Percentiles rank a stretch among this genome's conserved stretches.
Conservation (phyloP, 495 filamentous ascomycete species). For the Jackrogersella multiformis region DNA sequence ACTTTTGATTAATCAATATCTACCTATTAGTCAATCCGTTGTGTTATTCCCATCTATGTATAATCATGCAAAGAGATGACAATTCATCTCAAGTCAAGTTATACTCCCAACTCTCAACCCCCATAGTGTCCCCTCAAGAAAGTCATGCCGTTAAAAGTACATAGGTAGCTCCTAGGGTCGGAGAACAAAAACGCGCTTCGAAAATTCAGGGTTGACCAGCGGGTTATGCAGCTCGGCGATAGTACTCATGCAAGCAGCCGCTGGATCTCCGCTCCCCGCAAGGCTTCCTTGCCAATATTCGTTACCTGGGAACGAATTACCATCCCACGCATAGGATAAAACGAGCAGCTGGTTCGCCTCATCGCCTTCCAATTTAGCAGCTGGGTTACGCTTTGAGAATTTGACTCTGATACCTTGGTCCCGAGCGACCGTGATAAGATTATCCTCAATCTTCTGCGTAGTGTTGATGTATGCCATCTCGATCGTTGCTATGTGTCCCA, state of each 20-base stretch:
- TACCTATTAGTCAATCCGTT: too few relatives aligned
- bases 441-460: neutral
- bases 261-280: conserved; percentile 46
- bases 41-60: too few relatives aligned
- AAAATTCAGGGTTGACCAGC: conserved; percentile 36
- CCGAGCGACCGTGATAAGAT: neutral
- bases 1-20: too few relatives aligned
- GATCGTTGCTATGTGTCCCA: conserved; percentile 25
- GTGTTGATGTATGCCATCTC: conserved; percentile 31
- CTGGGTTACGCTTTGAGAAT: conserved; percentile 47
- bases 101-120: too few relatives aligned
- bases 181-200: conserved; percentile 9
- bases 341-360: conserved; percentile 43
- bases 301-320: conserved; percentile 52
- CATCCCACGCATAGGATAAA: conserved; percentile 54
- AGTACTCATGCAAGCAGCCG: conserved; percentile 51
- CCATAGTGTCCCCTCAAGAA: too few relatives aligned
- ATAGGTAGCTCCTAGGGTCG: too few relatives aligned
- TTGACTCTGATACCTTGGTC: conserved; percentile 33
- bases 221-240: conserved; percentile 52
- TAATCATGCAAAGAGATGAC: too few relatives aligned
- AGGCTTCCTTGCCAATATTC: conserved; percentile 50
- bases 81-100: too few relatives aligned
- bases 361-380: conserved; percentile 37
- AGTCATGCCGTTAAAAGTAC: too few relatives aligned